These are phyloP conservation scores for Fusarium coffeatum DNA, from an alignment of 2,329 filamentous ascomycete species.

Conservation along the genomic window DNA sequence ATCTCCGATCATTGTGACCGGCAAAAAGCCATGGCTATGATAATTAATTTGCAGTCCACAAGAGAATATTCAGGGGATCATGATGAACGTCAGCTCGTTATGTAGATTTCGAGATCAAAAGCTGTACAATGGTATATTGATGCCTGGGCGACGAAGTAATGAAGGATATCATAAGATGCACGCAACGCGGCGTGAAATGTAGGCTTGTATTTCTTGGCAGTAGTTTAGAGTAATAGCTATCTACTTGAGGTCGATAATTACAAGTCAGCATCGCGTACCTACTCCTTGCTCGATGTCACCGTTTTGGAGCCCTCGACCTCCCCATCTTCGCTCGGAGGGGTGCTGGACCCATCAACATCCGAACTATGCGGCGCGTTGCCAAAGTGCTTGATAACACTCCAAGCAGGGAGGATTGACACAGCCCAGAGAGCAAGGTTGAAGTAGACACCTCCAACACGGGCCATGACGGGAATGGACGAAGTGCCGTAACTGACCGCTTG, in stretches of 20 bases:
- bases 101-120: neutral
- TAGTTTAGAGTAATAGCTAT: too few species aligned
- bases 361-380: slow-evolving; percentile 1
- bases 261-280: neutral
- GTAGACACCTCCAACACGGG: slow-evolving; percentile 73
- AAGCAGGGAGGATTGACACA: slow-evolving; percentile 71
- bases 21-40: neutral
- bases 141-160: neutral
- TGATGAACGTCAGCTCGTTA: neutral
- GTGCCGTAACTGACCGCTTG: slow-evolving; percentile 79
- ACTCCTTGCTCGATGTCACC: neutral
- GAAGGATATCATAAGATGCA: neutral
- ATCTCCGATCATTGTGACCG: too few species aligned
- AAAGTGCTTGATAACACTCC: slow-evolving; percentile 69
- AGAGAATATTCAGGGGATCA: neutral
- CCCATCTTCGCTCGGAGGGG: neutral
- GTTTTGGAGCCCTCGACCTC: neutral
- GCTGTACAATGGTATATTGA: too few species aligned
- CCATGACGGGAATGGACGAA: slow-evolving; percentile 70
- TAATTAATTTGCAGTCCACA: neutral
- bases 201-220: neutral
- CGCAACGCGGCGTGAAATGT: accelerated
- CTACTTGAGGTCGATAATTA: neutral
- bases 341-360: neutral
- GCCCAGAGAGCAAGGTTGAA: slow-evolving; percentile 78